A percentile compares a stretch with the other conserved stretches of the same genome.
Conservation (phyloP, 768 basidiomycete genomes). For the Rhodocollybia butyracea region DNA sequence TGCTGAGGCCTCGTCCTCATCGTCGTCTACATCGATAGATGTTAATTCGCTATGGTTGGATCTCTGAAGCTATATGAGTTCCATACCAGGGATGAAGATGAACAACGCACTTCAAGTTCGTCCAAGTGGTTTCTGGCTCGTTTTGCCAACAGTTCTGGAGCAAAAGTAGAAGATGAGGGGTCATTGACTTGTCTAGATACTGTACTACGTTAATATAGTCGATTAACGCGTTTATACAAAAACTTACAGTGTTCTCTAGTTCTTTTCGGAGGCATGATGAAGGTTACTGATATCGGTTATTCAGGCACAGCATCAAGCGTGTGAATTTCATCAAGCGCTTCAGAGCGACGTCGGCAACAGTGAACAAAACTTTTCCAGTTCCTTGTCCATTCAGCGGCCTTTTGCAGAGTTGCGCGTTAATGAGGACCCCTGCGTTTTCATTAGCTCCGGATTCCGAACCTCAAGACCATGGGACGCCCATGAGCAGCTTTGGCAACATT, state of each 20-base stretch:
- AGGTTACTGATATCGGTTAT: background rate
- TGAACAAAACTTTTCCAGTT: too few relatives aligned
- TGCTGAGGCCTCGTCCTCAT: conserved; percentile 37
- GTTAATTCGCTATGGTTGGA: conserved; percentile 74
- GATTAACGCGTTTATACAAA: background rate
- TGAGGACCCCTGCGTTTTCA: background rate
- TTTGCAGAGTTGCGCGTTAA: background rate
- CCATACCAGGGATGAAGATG: background rate
- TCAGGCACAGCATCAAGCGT: background rate
- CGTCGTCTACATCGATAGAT: conserved; percentile 39
- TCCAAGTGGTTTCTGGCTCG: conserved; percentile 76
- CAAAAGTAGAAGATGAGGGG: conserved; percentile 37
- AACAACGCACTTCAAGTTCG: conserved; percentile 67
- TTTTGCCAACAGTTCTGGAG: conserved; percentile 69
- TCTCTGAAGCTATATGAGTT: too few relatives aligned
- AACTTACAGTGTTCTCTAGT: conserved; percentile 5
- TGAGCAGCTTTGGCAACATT: conserved; percentile 52
- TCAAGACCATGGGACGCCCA: conserved; percentile 1
- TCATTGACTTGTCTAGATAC: conserved; percentile 52
- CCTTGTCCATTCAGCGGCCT: too few relatives aligned
- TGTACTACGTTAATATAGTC: too few relatives aligned
- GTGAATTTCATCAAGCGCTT: too few relatives aligned
- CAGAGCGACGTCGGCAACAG: too few relatives aligned
- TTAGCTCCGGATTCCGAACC: background rate
- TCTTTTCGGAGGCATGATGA: conserved; percentile 6